phyloP scores from a whole-genome alignment of 2,329 filamentous ascomycete genomes.

The Penicillium sp. region DNA sequence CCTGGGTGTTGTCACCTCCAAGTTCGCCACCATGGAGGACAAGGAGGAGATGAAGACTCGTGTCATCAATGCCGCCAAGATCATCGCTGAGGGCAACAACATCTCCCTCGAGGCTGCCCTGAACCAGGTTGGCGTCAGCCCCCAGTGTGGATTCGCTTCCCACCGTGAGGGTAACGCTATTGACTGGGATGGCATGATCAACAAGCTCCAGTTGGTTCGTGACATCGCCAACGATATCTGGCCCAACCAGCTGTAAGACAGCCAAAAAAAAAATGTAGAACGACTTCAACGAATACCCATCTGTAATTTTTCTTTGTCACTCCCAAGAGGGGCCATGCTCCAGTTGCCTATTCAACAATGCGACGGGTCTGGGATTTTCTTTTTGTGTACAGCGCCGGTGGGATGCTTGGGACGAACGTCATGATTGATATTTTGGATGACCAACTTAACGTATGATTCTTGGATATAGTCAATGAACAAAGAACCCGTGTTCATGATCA shows the following conservation, averaged over 20 bases:
- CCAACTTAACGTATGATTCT: slow-evolving; percentile 22
- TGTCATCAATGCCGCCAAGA: slow-evolving; percentile 63
- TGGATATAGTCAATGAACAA: slow-evolving; percentile 15
- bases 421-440: slow-evolving; percentile 19
- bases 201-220: slow-evolving; percentile 70
- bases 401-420: slow-evolving; percentile 10
- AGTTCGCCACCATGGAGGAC: slow-evolving; percentile 63
- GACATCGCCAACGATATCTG: slow-evolving; percentile 73
- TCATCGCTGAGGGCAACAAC: slow-evolving; percentile 67
- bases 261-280: neutral
- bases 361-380: slow-evolving; percentile 4
- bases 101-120: slow-evolving; percentile 67
- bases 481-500: neutral
- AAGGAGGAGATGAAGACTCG: slow-evolving; percentile 64
- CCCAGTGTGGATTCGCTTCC: slow-evolving; percentile 73
- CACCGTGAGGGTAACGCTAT: slow-evolving; percentile 73
- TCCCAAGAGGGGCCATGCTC: slow-evolving; percentile 3
- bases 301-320: slow-evolving; percentile 13
- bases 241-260: slow-evolving; percentile 53
- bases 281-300: slow-evolving; percentile 10
- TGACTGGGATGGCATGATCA: slow-evolving; percentile 68
- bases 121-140: slow-evolving; percentile 66
- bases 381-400: slow-evolving; percentile 8
- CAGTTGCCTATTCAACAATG: slow-evolving; percentile 13
- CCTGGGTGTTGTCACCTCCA: slow-evolving; percentile 64